These are phyloP conservation scores for Sanguinoderma infundibulare DNA, from an alignment of 1,284 basidiomycete genomes.

Conservation along the genomic window DNA sequence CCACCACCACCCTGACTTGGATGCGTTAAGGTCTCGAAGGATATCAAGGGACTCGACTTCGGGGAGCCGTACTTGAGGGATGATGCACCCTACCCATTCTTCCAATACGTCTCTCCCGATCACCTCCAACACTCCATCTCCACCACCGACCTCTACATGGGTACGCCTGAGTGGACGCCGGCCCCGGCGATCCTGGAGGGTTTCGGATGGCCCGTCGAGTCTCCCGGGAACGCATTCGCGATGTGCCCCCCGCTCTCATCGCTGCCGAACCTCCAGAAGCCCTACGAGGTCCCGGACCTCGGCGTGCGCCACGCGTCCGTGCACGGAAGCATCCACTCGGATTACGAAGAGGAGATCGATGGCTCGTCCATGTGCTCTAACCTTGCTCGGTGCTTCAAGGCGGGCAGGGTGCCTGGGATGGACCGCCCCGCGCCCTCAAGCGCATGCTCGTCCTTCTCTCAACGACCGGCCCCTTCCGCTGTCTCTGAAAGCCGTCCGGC, in stretches of 20 bases:
- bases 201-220: too few relatives aligned
- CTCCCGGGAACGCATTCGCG: too few relatives aligned
- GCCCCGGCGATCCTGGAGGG: too few relatives aligned
- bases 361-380: not conserved
- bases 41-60: not conserved
- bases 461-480: not conserved
- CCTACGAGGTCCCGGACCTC: not conserved
- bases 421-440: not conserved
- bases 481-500: not conserved
- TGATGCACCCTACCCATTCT: not conserved
- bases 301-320: not conserved
- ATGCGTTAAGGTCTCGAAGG: not conserved
- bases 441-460: not conserved
- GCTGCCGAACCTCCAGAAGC: not conserved
- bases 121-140: not conserved
- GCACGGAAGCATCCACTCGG: not conserved
- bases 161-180: too few relatives aligned
- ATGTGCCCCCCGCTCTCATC: not conserved
- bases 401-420: not conserved
- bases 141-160: not conserved
- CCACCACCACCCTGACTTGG: not conserved
- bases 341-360: not conserved
- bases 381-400: not conserved
- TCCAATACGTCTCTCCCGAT: constrained; percentile 14
- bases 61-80: constrained; percentile 1